Evolutionary conservation across 768 basidiomycete genomes (phyloP).

Genomic region (Lactarius psammicola): DNA sequence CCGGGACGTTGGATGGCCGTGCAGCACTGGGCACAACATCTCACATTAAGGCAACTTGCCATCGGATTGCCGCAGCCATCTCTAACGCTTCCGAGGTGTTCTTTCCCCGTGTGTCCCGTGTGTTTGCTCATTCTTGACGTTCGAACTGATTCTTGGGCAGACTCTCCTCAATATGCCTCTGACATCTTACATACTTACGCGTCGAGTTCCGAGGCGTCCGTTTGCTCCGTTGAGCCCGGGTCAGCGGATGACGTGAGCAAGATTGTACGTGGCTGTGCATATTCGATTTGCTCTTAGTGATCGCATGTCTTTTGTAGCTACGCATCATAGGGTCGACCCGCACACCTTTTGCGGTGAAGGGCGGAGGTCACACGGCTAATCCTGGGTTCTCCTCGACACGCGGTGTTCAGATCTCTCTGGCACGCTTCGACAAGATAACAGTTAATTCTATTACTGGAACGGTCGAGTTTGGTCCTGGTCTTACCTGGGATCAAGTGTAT

Average conservation of each 20-base stretch:
- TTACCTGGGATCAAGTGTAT: slow-evolving; percentile 32
- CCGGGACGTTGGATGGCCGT: background rate
- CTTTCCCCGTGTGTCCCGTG: background rate
- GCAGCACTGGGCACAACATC: background rate
- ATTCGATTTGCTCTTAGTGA: background rate
- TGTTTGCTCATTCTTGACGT: background rate
- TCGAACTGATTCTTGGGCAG: background rate
- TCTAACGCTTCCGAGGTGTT: background rate
- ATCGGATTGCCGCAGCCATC: background rate
- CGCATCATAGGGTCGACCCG: background rate
- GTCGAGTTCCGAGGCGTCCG: slow-evolving; percentile 12
- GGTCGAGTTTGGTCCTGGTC: slow-evolving; percentile 26
- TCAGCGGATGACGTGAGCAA: slow-evolving; percentile 22
- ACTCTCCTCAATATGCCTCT: background rate
- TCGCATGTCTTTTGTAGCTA: background rate
- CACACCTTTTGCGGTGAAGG: slow-evolving; percentile 22
- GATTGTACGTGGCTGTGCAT: slow-evolving; percentile 17
- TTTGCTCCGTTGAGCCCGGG: slow-evolving; percentile 28
- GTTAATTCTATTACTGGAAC: slow-evolving; percentile 13
- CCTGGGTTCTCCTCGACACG: slow-evolving; percentile 31
- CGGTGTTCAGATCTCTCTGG: slow-evolving; percentile 26
- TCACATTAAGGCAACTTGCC: background rate
- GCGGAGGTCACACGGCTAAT: slow-evolving; percentile 31
- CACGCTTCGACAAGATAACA: slow-evolving; percentile 20
- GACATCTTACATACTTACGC: background rate